Conservation (phyloP, 352 stramenopile species). For the Phytophthora tentaculata region DNA sequence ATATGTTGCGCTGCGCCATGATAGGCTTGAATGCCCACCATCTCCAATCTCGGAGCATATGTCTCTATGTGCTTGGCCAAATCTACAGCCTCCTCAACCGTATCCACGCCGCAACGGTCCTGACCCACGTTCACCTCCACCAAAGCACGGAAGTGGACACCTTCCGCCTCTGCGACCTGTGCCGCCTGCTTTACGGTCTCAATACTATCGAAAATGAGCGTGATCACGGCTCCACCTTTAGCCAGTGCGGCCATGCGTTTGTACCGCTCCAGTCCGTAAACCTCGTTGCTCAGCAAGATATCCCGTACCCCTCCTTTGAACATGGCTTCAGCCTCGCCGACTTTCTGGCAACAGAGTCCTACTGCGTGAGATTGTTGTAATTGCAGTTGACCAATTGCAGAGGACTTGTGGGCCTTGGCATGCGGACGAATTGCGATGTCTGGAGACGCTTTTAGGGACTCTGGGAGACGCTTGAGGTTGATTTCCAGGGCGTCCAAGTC, state of each 20-base stretch:
- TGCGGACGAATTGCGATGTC: constrained; percentile 65
- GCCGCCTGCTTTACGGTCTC: constrained; percentile 52
- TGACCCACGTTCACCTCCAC: constrained; percentile 83
- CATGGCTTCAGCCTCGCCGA: constrained; percentile 78
- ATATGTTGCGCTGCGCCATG: constrained; percentile 80
- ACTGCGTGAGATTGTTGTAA: constrained; percentile 48
- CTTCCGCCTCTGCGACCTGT: constrained; percentile 23
- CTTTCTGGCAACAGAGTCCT: constrained; percentile 75
- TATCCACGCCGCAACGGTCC: constrained; percentile 73
- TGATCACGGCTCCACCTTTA: constrained; percentile 47
- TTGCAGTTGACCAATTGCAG: constrained; percentile 55
- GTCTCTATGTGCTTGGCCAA: constrained; percentile 47
- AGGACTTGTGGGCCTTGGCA: constrained; percentile 78
- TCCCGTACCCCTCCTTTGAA: constrained; percentile 59
- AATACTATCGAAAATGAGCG: constrained; percentile 65
- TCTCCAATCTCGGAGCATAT: constrained; percentile 29
- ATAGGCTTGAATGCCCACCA: constrained; percentile 75
- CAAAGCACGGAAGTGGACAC: constrained; percentile 56
- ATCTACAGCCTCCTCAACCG: constrained; percentile 45
- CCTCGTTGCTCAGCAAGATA: constrained; percentile 76
- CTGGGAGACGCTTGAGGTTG: constrained; percentile 53
- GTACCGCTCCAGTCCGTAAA: constrained; percentile 52
- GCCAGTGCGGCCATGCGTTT: constrained; percentile 56
- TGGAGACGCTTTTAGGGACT: constrained; percentile 32
- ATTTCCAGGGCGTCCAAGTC: constrained; percentile 69